Conservation (phyloP, 805 yeast species). For the Teunomyces panamensis region DNA sequence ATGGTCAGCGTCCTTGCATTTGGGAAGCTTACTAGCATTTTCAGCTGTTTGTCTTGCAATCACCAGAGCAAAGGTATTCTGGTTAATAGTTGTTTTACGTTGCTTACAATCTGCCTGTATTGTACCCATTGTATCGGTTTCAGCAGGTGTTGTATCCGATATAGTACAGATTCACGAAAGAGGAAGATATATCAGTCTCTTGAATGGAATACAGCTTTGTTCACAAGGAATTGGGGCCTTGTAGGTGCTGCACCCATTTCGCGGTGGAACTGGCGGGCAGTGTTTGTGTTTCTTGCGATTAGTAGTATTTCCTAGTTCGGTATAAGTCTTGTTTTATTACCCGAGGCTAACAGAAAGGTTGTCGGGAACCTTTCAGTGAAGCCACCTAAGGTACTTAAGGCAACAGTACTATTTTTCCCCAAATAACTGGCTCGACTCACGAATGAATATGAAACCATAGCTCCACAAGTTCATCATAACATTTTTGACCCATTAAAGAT, state of each 20-base stretch:
- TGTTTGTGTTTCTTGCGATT: constrained; percentile 70
- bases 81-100: constrained; percentile 61
- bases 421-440: constrained; percentile 6
- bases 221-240: constrained; percentile 82
- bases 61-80: constrained; percentile 56
- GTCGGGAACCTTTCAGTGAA: constrained; percentile 73
- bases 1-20: constrained; percentile 72
- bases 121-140: constrained; percentile 71
- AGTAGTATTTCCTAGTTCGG: constrained; percentile 50
- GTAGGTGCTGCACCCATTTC: constrained; percentile 47
- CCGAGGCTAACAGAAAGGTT: constrained; percentile 71
- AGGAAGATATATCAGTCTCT: constrained; percentile 68
- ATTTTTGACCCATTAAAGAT: constrained; percentile 39
- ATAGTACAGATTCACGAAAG: constrained; percentile 62
- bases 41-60: constrained; percentile 64
- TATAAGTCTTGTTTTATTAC: constrained; percentile 34
- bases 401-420: constrained; percentile 40
- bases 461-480: constrained; percentile 3
- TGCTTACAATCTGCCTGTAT: constrained; percentile 78
- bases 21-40: constrained; percentile 53
- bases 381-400: constrained; percentile 45
- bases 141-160: constrained; percentile 74
- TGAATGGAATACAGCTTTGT: constrained; percentile 60
- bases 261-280: constrained; percentile 60
- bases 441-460: constrained; percentile 10